These are phyloP conservation scores for Volvox carteri DNA, from an alignment of 163 green algal species.

Conservation along the genomic window DNA sequence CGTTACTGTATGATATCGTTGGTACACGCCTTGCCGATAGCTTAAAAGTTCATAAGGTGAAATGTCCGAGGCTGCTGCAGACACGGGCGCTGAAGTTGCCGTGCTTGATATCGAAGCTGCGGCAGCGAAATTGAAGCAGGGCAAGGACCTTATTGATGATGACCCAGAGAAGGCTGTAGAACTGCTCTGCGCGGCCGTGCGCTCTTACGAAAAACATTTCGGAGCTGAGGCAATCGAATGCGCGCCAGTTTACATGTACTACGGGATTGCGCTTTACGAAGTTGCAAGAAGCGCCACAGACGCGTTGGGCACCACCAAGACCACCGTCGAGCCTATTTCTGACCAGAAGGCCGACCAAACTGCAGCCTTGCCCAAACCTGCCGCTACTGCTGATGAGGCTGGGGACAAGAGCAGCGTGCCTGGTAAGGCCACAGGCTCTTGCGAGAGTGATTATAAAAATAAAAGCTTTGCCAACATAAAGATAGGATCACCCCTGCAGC, in stretches of 20 bases:
- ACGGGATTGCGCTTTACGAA: constrained; percentile 64
- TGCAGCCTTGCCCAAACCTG: background rate
- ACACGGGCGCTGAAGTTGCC: background rate
- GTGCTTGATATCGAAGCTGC: constrained; percentile 14
- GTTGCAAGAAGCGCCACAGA: constrained; percentile 50
- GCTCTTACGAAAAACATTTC: constrained; percentile 52
- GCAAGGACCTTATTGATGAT: constrained; percentile 56
- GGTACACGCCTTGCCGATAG: too few relatives aligned
- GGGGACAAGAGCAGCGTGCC: background rate
- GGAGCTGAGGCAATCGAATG: constrained; percentile 57
- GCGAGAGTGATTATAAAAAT: too few relatives aligned
- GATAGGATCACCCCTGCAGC: too few relatives aligned
- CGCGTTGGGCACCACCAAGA: constrained; percentile 18
- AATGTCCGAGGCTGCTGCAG: background rate
- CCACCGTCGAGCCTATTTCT: constrained; percentile 7
- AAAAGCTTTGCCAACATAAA: too few relatives aligned
- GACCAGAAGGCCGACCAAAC: background rate
- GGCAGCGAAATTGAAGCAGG: constrained; percentile 25
- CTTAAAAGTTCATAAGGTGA: background rate
- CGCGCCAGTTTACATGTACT: constrained; percentile 64
- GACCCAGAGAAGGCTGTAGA: constrained; percentile 58
- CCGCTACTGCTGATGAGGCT: background rate
- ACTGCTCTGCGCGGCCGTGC: constrained; percentile 54
- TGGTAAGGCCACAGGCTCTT: too few relatives aligned
- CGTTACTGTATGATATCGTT: too few relatives aligned